Conservation (phyloP, 129 eudicot genomes). For the Scalesia atractyloides region DNA sequence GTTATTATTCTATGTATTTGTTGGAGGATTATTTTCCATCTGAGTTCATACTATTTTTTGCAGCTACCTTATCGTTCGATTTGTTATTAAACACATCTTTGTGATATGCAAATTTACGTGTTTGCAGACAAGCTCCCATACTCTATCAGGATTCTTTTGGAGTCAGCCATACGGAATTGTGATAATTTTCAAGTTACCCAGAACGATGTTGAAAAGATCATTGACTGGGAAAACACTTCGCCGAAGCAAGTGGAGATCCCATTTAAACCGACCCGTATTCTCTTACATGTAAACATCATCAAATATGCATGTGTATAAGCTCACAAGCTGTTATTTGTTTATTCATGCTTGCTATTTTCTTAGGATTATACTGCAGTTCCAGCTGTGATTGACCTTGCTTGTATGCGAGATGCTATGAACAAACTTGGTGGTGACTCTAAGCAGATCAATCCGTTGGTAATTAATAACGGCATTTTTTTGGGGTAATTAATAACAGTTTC, state of each 20-base stretch:
- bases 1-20: too few relatives aligned
- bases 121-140: slow-evolving; percentile 87
- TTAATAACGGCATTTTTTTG: neutral
- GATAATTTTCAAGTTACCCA: slow-evolving; percentile 91
- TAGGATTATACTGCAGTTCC: slow-evolving; percentile 99
- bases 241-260: slow-evolving; percentile 99
- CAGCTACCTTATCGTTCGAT: slow-evolving; percentile 6
- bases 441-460: slow-evolving; percentile 93
- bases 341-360: neutral
- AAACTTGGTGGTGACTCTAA: slow-evolving; percentile 82
- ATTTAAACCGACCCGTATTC: slow-evolving; percentile 98
- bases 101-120: slow-evolving; percentile 6
- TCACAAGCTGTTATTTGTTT: neutral
- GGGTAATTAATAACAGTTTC: too few relatives aligned
- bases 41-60: neutral
- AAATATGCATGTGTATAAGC: neutral
- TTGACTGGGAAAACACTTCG: slow-evolving; percentile 93
- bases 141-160: slow-evolving; percentile 86
- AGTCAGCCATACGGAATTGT: slow-evolving; percentile 96
- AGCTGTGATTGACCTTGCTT: slow-evolving; percentile 97
- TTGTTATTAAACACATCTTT: neutral
- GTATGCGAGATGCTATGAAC: slow-evolving; percentile 98
- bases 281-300: slow-evolving; percentile 64
- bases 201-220: slow-evolving; percentile 93
- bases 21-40: neutral